phyloP scores from a whole-genome alignment of 768 basidiomycete genomes.

The Saitozyma podzolica region DNA sequence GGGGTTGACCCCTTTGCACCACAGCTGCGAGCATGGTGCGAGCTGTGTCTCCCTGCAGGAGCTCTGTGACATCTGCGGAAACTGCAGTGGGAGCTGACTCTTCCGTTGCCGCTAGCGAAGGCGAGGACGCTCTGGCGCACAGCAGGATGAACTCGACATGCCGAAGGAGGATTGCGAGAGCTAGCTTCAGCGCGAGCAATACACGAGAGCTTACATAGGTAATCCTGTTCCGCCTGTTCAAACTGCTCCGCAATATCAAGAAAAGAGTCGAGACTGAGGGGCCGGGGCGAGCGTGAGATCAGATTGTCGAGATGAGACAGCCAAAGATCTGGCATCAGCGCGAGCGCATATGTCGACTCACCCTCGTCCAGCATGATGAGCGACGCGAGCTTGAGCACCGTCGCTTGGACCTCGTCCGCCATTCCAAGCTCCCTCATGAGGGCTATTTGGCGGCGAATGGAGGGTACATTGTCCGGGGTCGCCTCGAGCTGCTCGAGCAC shows the following conservation, averaged over 20 bases:
- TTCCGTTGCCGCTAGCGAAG: background rate
- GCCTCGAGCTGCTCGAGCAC: slow-evolving; percentile 28
- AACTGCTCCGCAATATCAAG: slow-evolving; percentile 33
- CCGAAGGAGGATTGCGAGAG: slow-evolving; percentile 20
- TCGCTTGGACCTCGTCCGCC: slow-evolving; percentile 23
- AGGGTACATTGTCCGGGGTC: slow-evolving; percentile 32
- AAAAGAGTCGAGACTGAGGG: slow-evolving; percentile 32
- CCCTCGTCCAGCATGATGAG: slow-evolving; percentile 41
- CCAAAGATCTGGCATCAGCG: slow-evolving; percentile 33
- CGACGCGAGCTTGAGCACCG: slow-evolving; percentile 12
- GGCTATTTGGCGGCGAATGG: slow-evolving; percentile 25
- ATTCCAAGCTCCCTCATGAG: slow-evolving; percentile 31
- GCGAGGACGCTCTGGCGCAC: slow-evolving; percentile 7
- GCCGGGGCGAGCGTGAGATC: slow-evolving; percentile 7
- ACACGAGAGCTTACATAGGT: slow-evolving; percentile 28
- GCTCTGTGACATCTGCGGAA: slow-evolving; percentile 73
- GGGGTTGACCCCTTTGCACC: slow-evolving; percentile 11
- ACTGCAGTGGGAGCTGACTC: slow-evolving; percentile 5
- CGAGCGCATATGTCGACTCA: slow-evolving; percentile 8
- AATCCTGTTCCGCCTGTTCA: slow-evolving; percentile 41
- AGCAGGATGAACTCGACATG: slow-evolving; percentile 32
- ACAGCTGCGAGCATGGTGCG: slow-evolving; percentile 26
- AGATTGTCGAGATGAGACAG: slow-evolving; percentile 26
- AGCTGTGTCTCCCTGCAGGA: slow-evolving; percentile 68
- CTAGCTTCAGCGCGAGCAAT: slow-evolving; percentile 9